Conservation (phyloP, 768 basidiomycete species). For the Suillus spraguei region DNA sequence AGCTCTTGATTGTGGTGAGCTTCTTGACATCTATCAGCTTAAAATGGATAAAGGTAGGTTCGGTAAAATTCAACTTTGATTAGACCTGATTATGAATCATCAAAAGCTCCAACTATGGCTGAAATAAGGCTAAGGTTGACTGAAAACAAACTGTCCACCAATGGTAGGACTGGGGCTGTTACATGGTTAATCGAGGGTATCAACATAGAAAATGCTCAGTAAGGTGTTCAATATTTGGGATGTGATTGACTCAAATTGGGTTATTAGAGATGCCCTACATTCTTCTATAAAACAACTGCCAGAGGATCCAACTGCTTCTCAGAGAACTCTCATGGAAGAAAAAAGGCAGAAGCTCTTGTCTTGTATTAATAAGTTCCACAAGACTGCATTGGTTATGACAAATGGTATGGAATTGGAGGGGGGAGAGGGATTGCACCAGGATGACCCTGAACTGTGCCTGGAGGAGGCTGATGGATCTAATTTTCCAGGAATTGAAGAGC, state of each 20-base stretch:
- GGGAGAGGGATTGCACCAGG: not conserved
- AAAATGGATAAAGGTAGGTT: constrained; percentile 11
- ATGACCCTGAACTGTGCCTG: constrained; percentile 1
- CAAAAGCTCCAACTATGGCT: constrained; percentile 8
- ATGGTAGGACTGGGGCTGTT: not conserved
- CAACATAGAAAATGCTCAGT: constrained; percentile 14
- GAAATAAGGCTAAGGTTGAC: constrained; percentile 7
- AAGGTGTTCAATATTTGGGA: too few relatives aligned
- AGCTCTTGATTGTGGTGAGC: not conserved
- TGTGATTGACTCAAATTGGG: not conserved
- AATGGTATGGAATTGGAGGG: not conserved
- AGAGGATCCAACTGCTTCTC: not conserved
- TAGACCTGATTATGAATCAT: not conserved
- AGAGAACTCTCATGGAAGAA: constrained; percentile 2
- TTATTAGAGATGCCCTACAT: constrained; percentile 10
- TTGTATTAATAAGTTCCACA: not conserved
- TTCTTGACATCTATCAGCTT: constrained; percentile 9
- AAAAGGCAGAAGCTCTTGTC: constrained; percentile 8
- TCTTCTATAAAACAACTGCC: not conserved
- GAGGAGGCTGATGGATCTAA: not conserved
- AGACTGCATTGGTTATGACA: not conserved
- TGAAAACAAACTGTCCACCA: not conserved
- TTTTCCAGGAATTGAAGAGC: not conserved
- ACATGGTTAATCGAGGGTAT: constrained; percentile 10
- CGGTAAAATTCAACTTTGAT: not conserved